Evolutionary conservation across 768 basidiomycete genomes (phyloP), one percentile per base, ranked within the genome.

Genomic region (Pulveroboletus sp.): DNA sequence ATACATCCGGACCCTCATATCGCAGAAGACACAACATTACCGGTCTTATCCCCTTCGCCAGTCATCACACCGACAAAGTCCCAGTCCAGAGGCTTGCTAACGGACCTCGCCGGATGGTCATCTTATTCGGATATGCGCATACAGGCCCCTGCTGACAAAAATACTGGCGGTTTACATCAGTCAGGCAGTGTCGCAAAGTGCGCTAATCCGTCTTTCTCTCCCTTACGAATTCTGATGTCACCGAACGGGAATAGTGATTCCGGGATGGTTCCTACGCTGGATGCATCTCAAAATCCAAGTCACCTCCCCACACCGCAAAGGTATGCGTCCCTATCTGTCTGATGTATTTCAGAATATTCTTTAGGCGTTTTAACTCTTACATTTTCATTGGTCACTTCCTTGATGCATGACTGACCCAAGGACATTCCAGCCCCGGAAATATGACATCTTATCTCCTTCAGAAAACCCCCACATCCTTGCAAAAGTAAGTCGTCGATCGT

Each of bases 251-350:
- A 34, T 21, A 61, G 62, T 16, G 52, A 33, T 29, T 55, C 44
- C 24, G 44, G 39, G 24, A 42, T 17, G 36, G 21, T 16, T n/a
- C 50, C 45, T 33, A 20, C 34, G 9, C 42, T 33, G 3, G 49
- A 43, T 24, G 35, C 43, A 8, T 52, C 52, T 38, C 59, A 46
- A 44, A 64, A 46, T 47, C 43, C 52, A 44, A 52, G 24, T 34
- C 62, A 67, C 40, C 55, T 69, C 27, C 67, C 67, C 13, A 66
- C 65, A 13, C 67, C 65, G 8, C 62, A 62, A 17, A 66, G 67
- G 65, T 65, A 50, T 29, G 64, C 13, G 14, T 43, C 35, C 7
- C 46, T n/a, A 12, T 16, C 32, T 3, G 4, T 25, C 11, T 39
- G 6, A 2, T 40, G 7, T 21, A 35, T 50, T 25, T 24, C 25